Evolutionary conservation across 495 filamentous ascomycete species (phyloP).

Genomic region (Aspergillus affinis): DNA sequence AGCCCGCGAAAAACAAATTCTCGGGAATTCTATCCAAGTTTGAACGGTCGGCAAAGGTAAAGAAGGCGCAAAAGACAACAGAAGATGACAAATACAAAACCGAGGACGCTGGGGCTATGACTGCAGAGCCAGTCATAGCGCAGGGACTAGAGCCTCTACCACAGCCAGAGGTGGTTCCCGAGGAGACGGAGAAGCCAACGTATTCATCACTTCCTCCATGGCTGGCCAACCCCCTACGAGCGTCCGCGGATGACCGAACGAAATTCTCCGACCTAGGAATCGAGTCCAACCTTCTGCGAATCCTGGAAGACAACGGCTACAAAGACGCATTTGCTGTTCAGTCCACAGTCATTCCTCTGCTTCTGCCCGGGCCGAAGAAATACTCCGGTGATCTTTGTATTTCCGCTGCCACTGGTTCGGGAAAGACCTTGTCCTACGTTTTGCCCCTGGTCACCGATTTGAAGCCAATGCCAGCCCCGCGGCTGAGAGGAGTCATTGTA

Average conservation of each 20-base stretch:
- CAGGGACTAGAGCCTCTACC: slow-evolving; percentile 75
- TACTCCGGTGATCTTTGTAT: slow-evolving; percentile 77
- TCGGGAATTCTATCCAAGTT: slow-evolving; percentile 47
- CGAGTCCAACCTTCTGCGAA: slow-evolving; percentile 53
- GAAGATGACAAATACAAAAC: slow-evolving; percentile 24
- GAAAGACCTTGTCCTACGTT: slow-evolving; percentile 88
- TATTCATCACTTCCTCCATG: slow-evolving; percentile 58
- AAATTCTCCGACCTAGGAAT: slow-evolving; percentile 65
- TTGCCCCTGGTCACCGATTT: slow-evolving; percentile 82
- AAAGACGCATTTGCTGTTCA: slow-evolving; percentile 83
- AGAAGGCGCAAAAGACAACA: slow-evolving; percentile 30
- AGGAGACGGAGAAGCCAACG: slow-evolving; percentile 46
- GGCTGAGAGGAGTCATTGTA: slow-evolving; percentile 74
- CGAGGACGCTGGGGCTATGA: slow-evolving; percentile 20
- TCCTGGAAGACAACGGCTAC: slow-evolving; percentile 64
- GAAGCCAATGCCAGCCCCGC: slow-evolving; percentile 54
- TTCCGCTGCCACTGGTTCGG: slow-evolving; percentile 87
- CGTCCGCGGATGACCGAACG: slow-evolving; percentile 54
- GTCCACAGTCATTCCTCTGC: slow-evolving; percentile 72
- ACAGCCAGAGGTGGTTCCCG: slow-evolving; percentile 63
- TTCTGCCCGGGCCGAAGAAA: slow-evolving; percentile 58
- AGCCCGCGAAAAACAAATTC: slow-evolving; percentile 37
- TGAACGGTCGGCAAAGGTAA: slow-evolving; percentile 39
- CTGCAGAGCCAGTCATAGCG: slow-evolving; percentile 46
- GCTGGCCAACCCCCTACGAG: slow-evolving; percentile 70